These are phyloP conservation scores for Grigorovia humatica DNA, from an alignment of 805 yeast species.

Conservation along the genomic window DNA sequence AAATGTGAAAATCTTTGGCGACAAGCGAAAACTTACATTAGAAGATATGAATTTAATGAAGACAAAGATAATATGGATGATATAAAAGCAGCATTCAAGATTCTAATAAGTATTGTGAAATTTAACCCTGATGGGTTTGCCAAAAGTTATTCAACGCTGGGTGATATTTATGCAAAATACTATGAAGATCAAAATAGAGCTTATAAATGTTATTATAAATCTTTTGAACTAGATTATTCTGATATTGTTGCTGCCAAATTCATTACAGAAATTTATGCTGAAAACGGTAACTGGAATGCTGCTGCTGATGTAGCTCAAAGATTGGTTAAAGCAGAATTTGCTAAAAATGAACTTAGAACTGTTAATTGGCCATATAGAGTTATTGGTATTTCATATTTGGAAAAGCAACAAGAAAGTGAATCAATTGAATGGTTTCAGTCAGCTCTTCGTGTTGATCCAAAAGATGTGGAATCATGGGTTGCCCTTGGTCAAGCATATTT, in stretches of 20 bases:
- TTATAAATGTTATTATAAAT: slow-evolving; percentile 76
- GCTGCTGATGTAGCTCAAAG: slow-evolving; percentile 66
- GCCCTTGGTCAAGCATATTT: slow-evolving; percentile 96
- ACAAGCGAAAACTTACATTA: slow-evolving; percentile 53
- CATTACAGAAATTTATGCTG: slow-evolving; percentile 61
- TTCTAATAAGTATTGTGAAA: slow-evolving; percentile 52
- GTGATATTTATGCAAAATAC: slow-evolving; percentile 53
- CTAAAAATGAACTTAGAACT: slow-evolving; percentile 38
- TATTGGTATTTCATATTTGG: slow-evolving; percentile 68
- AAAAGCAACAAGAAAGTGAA: slow-evolving; percentile 56
- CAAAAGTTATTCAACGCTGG: slow-evolving; percentile 73
- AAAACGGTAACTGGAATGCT: slow-evolving; percentile 66
- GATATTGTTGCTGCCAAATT: slow-evolving; percentile 67
- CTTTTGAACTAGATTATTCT: slow-evolving; percentile 75
- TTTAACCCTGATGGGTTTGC: slow-evolving; percentile 55
- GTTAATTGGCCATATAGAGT: slow-evolving; percentile 83
- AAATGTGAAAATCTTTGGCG: slow-evolving; percentile 63
- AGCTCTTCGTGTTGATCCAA: slow-evolving; percentile 58
- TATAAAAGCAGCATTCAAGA: slow-evolving; percentile 43
- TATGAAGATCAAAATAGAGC: slow-evolving; percentile 59
- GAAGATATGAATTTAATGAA: slow-evolving; percentile 17
- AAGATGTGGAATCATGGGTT: slow-evolving; percentile 76
- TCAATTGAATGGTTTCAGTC: slow-evolving; percentile 87
- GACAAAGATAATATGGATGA: slow-evolving; percentile 13
- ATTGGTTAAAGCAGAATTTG: slow-evolving; percentile 52